phyloP scores from a whole-genome alignment of 1,284 basidiomycete genomes.

The Cryptococcus sp. region DNA sequence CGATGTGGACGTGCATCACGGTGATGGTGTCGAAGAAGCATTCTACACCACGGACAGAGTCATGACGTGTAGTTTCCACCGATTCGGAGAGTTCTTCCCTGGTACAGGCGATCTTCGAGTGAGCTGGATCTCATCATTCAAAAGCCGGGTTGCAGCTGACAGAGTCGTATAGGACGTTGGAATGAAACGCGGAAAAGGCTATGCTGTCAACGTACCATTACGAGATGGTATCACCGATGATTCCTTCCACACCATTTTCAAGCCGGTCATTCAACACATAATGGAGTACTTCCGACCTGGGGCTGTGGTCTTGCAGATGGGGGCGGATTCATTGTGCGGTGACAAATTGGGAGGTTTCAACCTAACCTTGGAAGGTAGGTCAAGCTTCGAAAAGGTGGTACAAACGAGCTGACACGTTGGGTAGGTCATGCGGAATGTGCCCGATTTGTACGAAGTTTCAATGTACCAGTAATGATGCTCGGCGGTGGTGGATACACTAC shows the following conservation, averaged over 20 bases:
- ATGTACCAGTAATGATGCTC: constrained; percentile 85
- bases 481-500: constrained; percentile 94
- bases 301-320: constrained; percentile 91
- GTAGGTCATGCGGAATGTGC: constrained; percentile 82
- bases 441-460: constrained; percentile 78
- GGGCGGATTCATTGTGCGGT: constrained; percentile 90
- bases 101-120: constrained; percentile 78
- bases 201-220: constrained; percentile 90
- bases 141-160: constrained; percentile 3
- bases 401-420: constrained; percentile 4
- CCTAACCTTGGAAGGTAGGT: constrained; percentile 80
- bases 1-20: constrained; percentile 97
- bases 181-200: constrained; percentile 81
- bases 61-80: constrained; percentile 95
- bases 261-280: constrained; percentile 83
- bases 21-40: constrained; percentile 97
- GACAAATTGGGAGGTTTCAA: constrained; percentile 98
- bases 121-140: constrained; percentile 13
- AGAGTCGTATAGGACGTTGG: constrained; percentile 67
- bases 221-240: constrained; percentile 89
- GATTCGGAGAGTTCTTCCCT: constrained; percentile 96
- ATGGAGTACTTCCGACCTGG: constrained; percentile 88
- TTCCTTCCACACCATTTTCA: constrained; percentile 75
- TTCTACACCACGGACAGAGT: constrained; percentile 97
- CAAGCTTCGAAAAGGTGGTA: no score